phyloP scores from a whole-genome alignment of 768 basidiomycete genomes.

The Lactarius evosmus region DNA sequence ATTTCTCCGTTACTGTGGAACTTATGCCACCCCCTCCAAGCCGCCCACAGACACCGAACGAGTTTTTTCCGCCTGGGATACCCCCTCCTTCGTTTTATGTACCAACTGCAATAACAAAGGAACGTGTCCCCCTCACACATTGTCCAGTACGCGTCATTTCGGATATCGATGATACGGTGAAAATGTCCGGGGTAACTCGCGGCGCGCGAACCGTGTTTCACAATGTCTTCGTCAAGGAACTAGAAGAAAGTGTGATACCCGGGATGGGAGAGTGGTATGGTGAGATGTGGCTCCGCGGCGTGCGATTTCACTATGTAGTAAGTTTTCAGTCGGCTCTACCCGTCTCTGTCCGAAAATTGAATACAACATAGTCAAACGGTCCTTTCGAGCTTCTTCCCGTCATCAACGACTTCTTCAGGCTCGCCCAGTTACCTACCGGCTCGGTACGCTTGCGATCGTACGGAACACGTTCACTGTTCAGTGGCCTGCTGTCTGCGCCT shows the following conservation, averaged over 20 bases:
- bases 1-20: slow-evolving; percentile 54
- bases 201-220: slow-evolving; percentile 83
- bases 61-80: slow-evolving; percentile 4
- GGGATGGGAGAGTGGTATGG: slow-evolving; percentile 82
- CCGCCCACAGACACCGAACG: slow-evolving; percentile 15
- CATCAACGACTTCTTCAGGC: slow-evolving; percentile 9
- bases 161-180: slow-evolving; percentile 93
- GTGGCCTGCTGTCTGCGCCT: slow-evolving; percentile 76
- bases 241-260: slow-evolving; percentile 73
- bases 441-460: slow-evolving; percentile 85
- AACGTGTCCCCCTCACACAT: slow-evolving; percentile 47
- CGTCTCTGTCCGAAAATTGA: background rate
- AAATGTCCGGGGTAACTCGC: slow-evolving; percentile 67
- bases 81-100: background rate
- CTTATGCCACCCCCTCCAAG: slow-evolving; percentile 42
- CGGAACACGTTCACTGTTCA: slow-evolving; percentile 77
- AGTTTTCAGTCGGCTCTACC: slow-evolving; percentile 34
- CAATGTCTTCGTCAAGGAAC: slow-evolving; percentile 88
- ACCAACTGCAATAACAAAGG: slow-evolving; percentile 28
- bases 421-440: slow-evolving; percentile 39
- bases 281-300: slow-evolving; percentile 64
- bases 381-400: slow-evolving; percentile 83
- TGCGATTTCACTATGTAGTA: slow-evolving; percentile 86
- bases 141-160: slow-evolving; percentile 77
- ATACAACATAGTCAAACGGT: slow-evolving; percentile 64